phyloP scores from a whole-genome alignment of 331 rosid species.

The Arachis monticola region DNA sequence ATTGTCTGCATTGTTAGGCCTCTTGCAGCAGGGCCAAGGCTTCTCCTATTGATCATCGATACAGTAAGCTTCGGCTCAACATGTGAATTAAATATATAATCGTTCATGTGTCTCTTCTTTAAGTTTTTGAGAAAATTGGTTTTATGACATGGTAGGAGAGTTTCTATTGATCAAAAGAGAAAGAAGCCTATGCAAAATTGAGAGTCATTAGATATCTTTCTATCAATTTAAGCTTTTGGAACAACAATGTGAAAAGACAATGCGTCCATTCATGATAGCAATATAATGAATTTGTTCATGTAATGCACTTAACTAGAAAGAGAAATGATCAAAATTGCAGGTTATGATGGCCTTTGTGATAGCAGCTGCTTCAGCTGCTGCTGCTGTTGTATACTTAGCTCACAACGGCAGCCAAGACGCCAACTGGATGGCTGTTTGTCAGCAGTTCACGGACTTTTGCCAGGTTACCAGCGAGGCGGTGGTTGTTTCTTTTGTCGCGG shows the following conservation, averaged over 20 bases:
- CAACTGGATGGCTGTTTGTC: conserved; percentile 85
- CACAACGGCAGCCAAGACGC: conserved; percentile 87
- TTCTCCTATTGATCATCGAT: conserved; percentile 60
- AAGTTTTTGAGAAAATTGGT: too few relatives aligned
- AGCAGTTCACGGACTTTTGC: conserved; percentile 70
- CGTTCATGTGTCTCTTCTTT: too few relatives aligned
- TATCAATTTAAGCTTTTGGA: too few relatives aligned
- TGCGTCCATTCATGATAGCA: conserved; percentile 21
- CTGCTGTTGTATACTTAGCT: conserved; percentile 75
- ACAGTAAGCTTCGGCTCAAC: conserved; percentile 39
- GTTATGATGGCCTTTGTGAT: conserved; percentile 65
- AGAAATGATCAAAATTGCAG: conserved; percentile 44
- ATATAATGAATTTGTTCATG: not conserved
- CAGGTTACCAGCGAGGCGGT: conserved; percentile 65
- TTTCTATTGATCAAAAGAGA: too few relatives aligned
- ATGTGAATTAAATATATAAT: not conserved
- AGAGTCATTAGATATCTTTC: too few relatives aligned
- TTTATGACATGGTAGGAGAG: too few relatives aligned
- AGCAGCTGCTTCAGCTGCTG: conserved; percentile 73
- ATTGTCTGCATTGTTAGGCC: conserved; percentile 55
- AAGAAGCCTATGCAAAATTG: too few relatives aligned
- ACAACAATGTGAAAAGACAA: not conserved
- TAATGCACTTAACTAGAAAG: conserved; percentile 20
- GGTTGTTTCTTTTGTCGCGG: conserved; percentile 62
- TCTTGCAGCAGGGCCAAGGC: conserved; percentile 60